Conservation (phyloP, 176 grass and related monocot species). For the Juncus inflexus region DNA sequence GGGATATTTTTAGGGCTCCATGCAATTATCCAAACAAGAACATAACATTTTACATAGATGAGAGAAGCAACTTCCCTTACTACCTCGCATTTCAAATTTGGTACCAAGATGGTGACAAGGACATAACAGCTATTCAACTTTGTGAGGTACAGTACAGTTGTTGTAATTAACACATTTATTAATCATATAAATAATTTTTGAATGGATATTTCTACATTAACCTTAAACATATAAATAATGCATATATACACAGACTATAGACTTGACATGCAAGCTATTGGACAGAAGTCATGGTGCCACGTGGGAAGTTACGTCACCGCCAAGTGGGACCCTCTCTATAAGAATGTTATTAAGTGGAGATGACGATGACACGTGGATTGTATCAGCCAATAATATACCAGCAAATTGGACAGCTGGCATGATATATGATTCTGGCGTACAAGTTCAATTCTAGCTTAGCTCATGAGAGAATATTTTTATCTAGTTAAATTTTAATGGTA, state of each 20-base stretch:
- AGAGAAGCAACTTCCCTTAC: constrained; percentile 47
- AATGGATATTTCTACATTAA: not conserved
- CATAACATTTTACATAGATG: constrained; percentile 50
- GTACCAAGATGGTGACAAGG: constrained; percentile 56
- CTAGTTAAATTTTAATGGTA: no score
- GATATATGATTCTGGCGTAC: constrained; percentile 60
- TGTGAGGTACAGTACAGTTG: constrained; percentile 55
- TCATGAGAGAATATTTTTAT: no score
- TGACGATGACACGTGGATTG: constrained; percentile 34
- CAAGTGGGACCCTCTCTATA: constrained; percentile 51
- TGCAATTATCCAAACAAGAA: constrained; percentile 66
- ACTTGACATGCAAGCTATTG: constrained; percentile 57
- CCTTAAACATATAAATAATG: not conserved
- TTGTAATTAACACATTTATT: no score
- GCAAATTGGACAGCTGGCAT: constrained; percentile 59
- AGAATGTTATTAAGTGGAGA: constrained; percentile 55
- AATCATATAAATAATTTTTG: no score
- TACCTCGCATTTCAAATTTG: constrained; percentile 68
- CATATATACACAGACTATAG: constrained; percentile 45
- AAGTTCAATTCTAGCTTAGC: constrained; percentile 33
- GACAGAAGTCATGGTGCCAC: constrained; percentile 50
- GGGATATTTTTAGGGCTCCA: constrained; percentile 31
- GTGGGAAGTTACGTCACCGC: constrained; percentile 50
- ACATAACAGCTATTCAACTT: constrained; percentile 49
- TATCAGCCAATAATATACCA: constrained; percentile 46